Evolutionary conservation across 257 asterid species (phyloP), one percentile per base, ranked within the genome.

Genomic region (Mitragyna speciosa): DNA sequence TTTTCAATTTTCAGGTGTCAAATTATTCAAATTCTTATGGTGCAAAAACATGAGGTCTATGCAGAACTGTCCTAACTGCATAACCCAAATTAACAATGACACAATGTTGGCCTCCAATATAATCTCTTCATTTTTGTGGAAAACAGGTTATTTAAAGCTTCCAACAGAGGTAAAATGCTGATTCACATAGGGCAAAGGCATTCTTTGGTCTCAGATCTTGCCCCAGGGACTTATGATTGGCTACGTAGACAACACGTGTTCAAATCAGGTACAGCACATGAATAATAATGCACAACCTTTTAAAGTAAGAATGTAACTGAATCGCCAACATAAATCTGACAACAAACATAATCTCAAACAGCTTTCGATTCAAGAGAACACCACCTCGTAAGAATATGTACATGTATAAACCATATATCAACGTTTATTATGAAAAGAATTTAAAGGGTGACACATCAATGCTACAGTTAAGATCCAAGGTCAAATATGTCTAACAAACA

Each of bases 321-420:
- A 72, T 43, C 24, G 48, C 3, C 22, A 79, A 43, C 2, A 19
- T 14, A 71, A 30, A 56, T 5, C 20, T 45, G 36, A 5, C 28
- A 69, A 49, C 16, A 15, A 4, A n/a, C 15, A 69, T 28, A 48
- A 54, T 17, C 41, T 41, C 19, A 61, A n/a, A 26, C 47, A 20
- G 30, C 39, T 36, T 51, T 79, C 45, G 47, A 61, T 28, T 73
- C 73, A 20, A 43, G 52, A 36, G 39, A 30, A 68, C 49, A 43
- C 26, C 41, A 30, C 7, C 51, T 65, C 64, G 69, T 45, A 49
- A 36, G 33, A 24, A 33, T 73, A 80, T 80, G 64, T 73, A 80
- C 83, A 74, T 12, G 26, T 33, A 15, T 70, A 48, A 49, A 49
- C 73, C 26, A 26, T 17, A 20, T 19, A 64, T 65, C 28, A 64